Base-by-base conservation (phyloP, 768 basidiomycete genomes). In the Mycena epipterygia region DNA sequence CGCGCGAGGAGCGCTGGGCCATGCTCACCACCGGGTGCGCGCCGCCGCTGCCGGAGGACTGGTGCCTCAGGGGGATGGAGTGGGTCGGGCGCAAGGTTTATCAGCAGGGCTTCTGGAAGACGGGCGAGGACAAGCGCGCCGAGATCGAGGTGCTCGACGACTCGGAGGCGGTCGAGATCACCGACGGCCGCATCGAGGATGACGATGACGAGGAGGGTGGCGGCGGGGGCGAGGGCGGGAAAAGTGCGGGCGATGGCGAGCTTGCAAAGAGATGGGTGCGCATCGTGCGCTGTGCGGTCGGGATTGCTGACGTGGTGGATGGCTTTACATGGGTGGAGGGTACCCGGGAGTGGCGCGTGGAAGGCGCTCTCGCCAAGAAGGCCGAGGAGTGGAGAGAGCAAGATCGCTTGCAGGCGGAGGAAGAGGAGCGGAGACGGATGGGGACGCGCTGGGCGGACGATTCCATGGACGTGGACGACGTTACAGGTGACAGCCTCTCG, bases 41-140 rank as follows among this genome's bases (percentile, higher is more conserved):
- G 25, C 91, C 91, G 0, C 91, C 95, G 0, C 83, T 99, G 2
- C 88, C 94, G 0, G 98, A 99, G 80, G 98, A 99, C 76, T 98
- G 97, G 96, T 94, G 93, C 75, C 78, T 98, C 73, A 88, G 98
- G 35, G 98, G 98, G 1, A 95, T 97, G 91, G 96, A 96, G 74
- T 99, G 98, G 98, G 92, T 95, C 5, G 93, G 95, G 8, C 87
- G 95, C 67, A 89, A 90, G 70, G 91, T 98, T 19, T 99, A 93
- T 78, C 96, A 97, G 79, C 90, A 95, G 44, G 97, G 97, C 0
- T 99, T 92, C 79, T 99, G 98, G 98, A 94, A 93, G 77, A 84
- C 85, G n/a, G 88, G 88, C 35, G 92, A 91, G 59, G 91, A 91
- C 65, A 85, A 87, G 44, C 80, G 80, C 70, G 81, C 83, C 0